Base-by-base conservation (phyloP, 1,139 yeast genomes). In the Suhomyces yuchorum region DNA sequence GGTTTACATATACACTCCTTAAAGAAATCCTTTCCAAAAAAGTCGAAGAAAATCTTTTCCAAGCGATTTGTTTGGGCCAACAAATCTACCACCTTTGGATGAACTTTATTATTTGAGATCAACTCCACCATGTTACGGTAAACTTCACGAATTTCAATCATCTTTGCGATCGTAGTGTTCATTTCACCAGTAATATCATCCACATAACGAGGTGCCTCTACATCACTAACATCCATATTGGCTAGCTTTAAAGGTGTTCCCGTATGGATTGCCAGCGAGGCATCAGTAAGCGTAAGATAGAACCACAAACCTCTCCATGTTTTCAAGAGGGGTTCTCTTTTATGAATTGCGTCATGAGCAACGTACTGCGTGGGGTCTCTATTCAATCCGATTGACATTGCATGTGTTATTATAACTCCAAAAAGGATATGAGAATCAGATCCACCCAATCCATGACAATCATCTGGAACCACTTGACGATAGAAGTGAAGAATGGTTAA, bases 21-120 rank as follows among this genome's bases (percentile, higher is more conserved):
- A 57, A 75, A 75, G 52, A 73, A 75, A 53, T 75, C 78, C 45
- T 71, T 71, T 2, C 80, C 80, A 54, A 75, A 75, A 42, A 65
- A 61, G 4, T 72, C 64, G 42, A 67, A 61, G 47, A 75, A 75
- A 3, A 68, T 50, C 49, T 60, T 66, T 54, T 75, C 80, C 44
- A 75, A 58, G 35, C 63, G 61, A 47, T 71, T 73, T 1, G 79
- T 68, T 51, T 74, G 76, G 11, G 54, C 51, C 33, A 75, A 60
- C 2, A 75, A 57, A 37, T 72, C 78, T 12, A 71, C 59, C 15
- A 75, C 67, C 46, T 62, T 70, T 5, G 79, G 78, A 44, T 66
- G 63, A 6, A 56, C 49, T 17, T 48, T 55, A 20, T 70, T 62
- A 51, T 73, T 72, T 42, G 61, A 61, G 24, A 74, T 63, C 47